A percentile compares a stretch with the other conserved stretches of the same genome.
Conservation (phyloP, 352 stramenopile genomes). For the Pythium phragmiticola region DNA sequence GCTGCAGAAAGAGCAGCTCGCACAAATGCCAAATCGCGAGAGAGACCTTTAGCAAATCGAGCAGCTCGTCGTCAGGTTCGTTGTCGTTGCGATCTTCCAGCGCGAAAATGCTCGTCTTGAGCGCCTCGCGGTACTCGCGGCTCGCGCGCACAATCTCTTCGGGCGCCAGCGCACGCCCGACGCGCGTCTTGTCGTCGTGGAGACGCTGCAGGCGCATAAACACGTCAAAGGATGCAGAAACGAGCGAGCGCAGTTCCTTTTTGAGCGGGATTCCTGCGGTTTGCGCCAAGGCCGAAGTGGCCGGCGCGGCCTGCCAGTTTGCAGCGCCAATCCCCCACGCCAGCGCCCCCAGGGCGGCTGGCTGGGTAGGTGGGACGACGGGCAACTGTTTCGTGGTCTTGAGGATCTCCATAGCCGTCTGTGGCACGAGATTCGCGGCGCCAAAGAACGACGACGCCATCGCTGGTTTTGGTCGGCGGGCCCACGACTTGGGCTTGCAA, state of each 20-base stretch:
- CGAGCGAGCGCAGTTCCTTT: constrained; percentile 52
- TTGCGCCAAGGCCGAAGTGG: neutral
- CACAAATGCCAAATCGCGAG: constrained; percentile 79
- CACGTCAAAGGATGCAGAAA: constrained; percentile 60
- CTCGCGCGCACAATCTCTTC: constrained; percentile 48
- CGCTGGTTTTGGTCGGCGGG: neutral
- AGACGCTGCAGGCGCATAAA: constrained; percentile 37
- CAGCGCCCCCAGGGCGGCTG: constrained; percentile 14
- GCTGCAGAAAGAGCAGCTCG: constrained; percentile 70
- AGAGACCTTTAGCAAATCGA: constrained; percentile 67
- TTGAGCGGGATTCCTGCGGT: constrained; percentile 36
- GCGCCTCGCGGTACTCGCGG: constrained; percentile 67
- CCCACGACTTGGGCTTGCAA: neutral
- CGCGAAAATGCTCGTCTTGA: constrained; percentile 66
- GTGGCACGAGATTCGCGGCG: constrained; percentile 7
- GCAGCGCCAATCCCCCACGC: constrained; percentile 56
- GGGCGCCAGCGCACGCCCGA: constrained; percentile 26
- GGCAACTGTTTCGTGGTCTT: constrained; percentile 39
- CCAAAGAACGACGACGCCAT: constrained; percentile 24
- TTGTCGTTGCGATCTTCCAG: constrained; percentile 46
- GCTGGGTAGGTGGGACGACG: constrained; percentile 26
- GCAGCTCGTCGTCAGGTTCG: constrained; percentile 22
- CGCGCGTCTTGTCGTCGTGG: constrained; percentile 15
- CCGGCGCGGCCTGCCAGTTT: constrained; percentile 32
- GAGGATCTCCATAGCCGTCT: constrained; percentile 50